These are phyloP conservation scores for Warburgia ugandensis DNA, from an alignment of 164 flowering plant species.

Conservation along the genomic window DNA sequence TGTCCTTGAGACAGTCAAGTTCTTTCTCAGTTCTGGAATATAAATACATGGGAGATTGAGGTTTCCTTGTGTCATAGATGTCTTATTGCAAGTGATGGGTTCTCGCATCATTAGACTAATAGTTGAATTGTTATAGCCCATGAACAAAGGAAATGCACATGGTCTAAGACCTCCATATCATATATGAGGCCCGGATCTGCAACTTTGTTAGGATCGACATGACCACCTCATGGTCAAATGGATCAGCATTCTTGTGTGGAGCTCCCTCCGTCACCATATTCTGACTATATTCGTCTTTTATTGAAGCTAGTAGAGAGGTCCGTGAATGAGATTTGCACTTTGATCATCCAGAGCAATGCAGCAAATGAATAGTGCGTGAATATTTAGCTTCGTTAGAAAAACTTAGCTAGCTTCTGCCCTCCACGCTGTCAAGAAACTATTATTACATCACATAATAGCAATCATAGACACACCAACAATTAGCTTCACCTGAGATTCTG, in stretches of 20 bases:
- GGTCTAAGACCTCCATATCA: conserved; percentile 32
- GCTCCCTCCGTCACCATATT: conserved; percentile 31
- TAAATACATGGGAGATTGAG: conserved; percentile 48
- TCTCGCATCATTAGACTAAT: conserved; percentile 21
- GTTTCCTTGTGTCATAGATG: conserved; percentile 12
- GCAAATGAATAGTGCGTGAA: neutral
- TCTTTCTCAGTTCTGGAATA: conserved; percentile 30
- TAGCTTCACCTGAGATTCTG: too few relatives aligned
- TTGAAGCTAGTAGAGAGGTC: conserved; percentile 27
- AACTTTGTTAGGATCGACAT: conserved; percentile 48
- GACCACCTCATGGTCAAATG: conserved; percentile 56
- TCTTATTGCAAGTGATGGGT: conserved; percentile 14
- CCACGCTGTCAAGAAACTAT: too few relatives aligned
- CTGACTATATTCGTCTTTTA: conserved; percentile 27
- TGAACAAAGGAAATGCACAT: conserved; percentile 37
- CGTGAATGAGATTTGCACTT: neutral
- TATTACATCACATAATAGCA: too few relatives aligned
- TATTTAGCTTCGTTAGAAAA: too few relatives aligned
- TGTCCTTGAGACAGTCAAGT: conserved; percentile 30
- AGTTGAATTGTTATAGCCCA: conserved; percentile 33
- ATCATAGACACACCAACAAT: too few relatives aligned
- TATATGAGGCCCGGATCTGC: conserved; percentile 51
- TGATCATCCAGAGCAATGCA: too few relatives aligned
- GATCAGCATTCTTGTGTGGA: conserved; percentile 46
- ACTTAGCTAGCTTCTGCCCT: too few relatives aligned